Conservation (phyloP, 106 monocot genomes). For the Apostasia shenzhenica region DNA sequence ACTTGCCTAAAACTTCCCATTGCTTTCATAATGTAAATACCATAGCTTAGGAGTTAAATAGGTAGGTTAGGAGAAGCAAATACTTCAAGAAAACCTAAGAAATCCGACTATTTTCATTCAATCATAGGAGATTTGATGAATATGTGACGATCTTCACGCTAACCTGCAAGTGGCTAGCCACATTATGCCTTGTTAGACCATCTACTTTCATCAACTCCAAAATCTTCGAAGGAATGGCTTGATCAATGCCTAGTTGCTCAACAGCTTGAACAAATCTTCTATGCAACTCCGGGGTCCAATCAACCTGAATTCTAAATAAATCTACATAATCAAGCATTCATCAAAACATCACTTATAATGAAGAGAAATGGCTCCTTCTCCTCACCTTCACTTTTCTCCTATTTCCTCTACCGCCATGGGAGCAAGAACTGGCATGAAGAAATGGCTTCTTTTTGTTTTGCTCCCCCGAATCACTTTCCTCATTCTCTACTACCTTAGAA, state of each 20-base stretch:
- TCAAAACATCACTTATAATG: background rate
- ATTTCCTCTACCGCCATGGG: slow-evolving; percentile 16
- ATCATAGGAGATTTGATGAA: too few species aligned
- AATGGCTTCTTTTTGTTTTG: slow-evolving; percentile 30
- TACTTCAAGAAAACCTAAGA: too few species aligned
- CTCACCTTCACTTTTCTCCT: slow-evolving; percentile 59
- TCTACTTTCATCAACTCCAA: slow-evolving; percentile 87
- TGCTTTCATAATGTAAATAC: too few species aligned
- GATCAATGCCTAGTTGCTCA: slow-evolving; percentile 74
- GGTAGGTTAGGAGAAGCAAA: too few species aligned
- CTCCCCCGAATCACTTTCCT: slow-evolving; percentile 5
- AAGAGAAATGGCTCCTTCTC: background rate
- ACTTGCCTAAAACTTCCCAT: too few species aligned
- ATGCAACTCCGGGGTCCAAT: slow-evolving; percentile 88
- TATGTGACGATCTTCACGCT: background rate
- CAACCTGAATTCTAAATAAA: slow-evolving; percentile 41
- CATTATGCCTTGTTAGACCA: slow-evolving; percentile 89
- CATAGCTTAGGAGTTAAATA: too few species aligned
- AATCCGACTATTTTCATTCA: too few species aligned
- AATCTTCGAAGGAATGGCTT: slow-evolving; percentile 92
- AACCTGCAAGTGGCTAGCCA: slow-evolving; percentile 93
- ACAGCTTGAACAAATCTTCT: slow-evolving; percentile 66
- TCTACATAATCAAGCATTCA: background rate
- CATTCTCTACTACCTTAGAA: slow-evolving; percentile 15
- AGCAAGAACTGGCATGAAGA: background rate